These are phyloP conservation scores for Nicotiana sylvestris DNA, from an alignment of 257 asterid genomes.

Conservation along the genomic window DNA sequence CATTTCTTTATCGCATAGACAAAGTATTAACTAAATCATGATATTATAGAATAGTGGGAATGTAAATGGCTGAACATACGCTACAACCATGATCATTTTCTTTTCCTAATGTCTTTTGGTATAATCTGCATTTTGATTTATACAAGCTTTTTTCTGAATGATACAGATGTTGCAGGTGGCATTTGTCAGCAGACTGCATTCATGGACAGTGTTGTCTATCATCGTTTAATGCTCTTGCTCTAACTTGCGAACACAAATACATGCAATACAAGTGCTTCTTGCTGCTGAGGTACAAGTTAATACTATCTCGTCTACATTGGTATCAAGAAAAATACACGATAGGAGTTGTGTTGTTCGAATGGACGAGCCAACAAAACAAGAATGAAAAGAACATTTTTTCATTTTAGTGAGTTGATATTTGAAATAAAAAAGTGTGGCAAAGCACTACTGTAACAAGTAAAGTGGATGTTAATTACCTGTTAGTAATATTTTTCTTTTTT, in stretches of 20 bases:
- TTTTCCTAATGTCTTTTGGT: not conserved
- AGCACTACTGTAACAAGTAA: not conserved
- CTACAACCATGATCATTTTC: not conserved
- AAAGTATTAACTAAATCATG: not conserved
- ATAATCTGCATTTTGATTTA: not conserved
- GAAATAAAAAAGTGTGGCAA: not conserved
- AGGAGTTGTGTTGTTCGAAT: not conserved
- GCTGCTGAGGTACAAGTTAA: not conserved
- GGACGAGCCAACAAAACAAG: not conserved
- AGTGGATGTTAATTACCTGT: not conserved
- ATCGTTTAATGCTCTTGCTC: not conserved
- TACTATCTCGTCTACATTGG: not conserved
- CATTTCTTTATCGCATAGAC: not conserved
- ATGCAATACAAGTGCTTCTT: not conserved
- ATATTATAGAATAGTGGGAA: not conserved
- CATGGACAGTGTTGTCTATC: not conserved
- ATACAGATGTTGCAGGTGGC: not conserved
- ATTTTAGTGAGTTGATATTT: not conserved
- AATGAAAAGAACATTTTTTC: not conserved
- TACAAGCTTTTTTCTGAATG: not conserved
- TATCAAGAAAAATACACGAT: not conserved
- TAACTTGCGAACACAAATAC: not conserved
- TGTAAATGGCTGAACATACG: not conserved
- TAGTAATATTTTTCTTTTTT: not conserved
- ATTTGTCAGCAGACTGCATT: not conserved